A percentile compares a stretch with the other conserved stretches of the same genome.
Conservation (phyloP, 805 yeast species). For the Candida anglica region DNA sequence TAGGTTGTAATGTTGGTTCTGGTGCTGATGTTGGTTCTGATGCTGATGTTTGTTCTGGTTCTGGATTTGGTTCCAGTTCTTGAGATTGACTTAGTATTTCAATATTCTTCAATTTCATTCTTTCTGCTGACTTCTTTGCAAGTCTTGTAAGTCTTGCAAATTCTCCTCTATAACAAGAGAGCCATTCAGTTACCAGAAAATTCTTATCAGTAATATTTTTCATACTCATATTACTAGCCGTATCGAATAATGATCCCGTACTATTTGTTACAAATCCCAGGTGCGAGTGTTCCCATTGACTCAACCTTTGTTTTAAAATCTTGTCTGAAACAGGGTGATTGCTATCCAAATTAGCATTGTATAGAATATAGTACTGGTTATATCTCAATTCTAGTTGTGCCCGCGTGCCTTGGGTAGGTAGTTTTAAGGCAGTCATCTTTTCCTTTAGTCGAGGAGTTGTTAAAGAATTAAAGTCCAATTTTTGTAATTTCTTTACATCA, state of each 20-base stretch:
- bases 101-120: conserved; percentile 4
- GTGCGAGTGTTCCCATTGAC: conserved; percentile 62
- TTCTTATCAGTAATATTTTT: conserved; percentile 41
- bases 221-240: conserved; percentile 14
- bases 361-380: conserved; percentile 69
- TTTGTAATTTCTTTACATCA: conserved; percentile 46
- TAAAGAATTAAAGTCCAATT: conserved; percentile 60
- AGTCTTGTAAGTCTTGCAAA: conserved; percentile 33
- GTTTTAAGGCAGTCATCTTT: conserved; percentile 48
- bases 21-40: too few species aligned
- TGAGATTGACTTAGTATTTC: neutral
- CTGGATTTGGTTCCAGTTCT: neutral
- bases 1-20: too few species aligned
- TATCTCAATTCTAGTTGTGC: conserved; percentile 64
- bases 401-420: conserved; percentile 63
- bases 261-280: conserved; percentile 26
- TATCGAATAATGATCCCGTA: conserved; percentile 15
- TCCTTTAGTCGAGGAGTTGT: conserved; percentile 58
- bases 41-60: too few species aligned
- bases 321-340: conserved; percentile 56
- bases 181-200: conserved; percentile 46
- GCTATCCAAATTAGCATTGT: conserved; percentile 80
- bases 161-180: conserved; percentile 31
- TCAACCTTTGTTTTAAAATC: conserved; percentile 51
- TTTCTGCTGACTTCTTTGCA: conserved; percentile 27